Base-by-base conservation (phyloP, 371 early-diverging fungal species). In the Mycotypha africana region DNA sequence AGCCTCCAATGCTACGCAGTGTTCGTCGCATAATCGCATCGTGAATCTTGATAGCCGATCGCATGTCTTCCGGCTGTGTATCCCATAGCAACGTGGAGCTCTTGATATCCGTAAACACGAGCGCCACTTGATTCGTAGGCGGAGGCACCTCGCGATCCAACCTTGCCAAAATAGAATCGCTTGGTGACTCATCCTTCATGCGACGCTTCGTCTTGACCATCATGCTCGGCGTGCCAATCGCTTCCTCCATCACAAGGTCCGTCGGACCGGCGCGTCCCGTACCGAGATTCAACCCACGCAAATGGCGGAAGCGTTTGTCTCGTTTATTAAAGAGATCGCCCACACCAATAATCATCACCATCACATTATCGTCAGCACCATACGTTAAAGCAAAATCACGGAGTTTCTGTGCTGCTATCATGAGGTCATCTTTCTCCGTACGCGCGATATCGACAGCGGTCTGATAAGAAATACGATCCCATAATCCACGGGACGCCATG, bases 21-120 rank as follows among this genome's bases (percentile, higher is more conserved):
- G 86, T 80, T 36, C 87, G 77, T 7, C 95, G 78, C 91, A 97
- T 91, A 3, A 86, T 78, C 10, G 61, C 55, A 63, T 94, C 93
- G 63, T 97, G 97, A 19, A 85, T 82, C 61, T 89, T 88, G 63
- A 93, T 88, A 5, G 95, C 91, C 17, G 81, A 76, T 36, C 86
- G 79, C 97, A 97, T 97, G 4, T 89, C 89, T 19, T 79, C 78
- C 1, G 87, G 85, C 39, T 86, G 79, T 9, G 78, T 89, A 56
- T 94, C 92, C 97, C 97, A 97, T n/a, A 93, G 75, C 9, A 79
- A 70, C 0, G 97, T 97, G 7, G 95, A 95, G 65, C 89, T 90
- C 52, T 92, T 92, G 60, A 95, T 93, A 61, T 97, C 97, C 0
- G 97, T 97, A 60, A 97, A 97, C 8, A 94, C 93, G 42, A 97